Evolutionary conservation across 1,284 basidiomycete species (phyloP).

Genomic region (Pseudozyma flocculosa): DNA sequence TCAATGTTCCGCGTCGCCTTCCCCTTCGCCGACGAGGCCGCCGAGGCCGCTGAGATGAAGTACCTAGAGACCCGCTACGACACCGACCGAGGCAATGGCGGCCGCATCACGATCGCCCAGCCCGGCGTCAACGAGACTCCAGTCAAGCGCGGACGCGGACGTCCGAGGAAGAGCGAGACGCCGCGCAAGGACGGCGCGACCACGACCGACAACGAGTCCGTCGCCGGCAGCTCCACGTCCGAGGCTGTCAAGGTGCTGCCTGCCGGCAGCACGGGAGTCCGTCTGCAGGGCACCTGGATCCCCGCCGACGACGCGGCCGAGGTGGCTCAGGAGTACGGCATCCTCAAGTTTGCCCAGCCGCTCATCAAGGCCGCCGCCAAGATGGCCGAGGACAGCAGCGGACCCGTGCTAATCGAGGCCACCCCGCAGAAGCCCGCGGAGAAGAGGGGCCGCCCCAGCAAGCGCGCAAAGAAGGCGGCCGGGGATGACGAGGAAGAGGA

Average conservation of each 20-base stretch:
- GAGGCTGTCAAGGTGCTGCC: constrained; percentile 36
- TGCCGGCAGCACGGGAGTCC: constrained; percentile 52
- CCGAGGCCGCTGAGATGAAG: constrained; percentile 78
- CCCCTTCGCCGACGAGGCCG: constrained; percentile 75
- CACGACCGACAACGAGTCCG: constrained; percentile 26
- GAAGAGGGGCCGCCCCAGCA: constrained; percentile 4
- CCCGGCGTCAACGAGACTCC: constrained; percentile 60
- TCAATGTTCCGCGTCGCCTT: constrained; percentile 98
- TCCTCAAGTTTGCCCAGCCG: constrained; percentile 66
- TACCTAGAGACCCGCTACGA: constrained; percentile 82
- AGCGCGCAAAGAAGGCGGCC: constrained; percentile 14
- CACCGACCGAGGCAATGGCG: constrained; percentile 77
- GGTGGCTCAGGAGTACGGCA: constrained; percentile 68
- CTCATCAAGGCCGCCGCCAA: constrained; percentile 77
- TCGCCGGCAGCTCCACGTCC: constrained; percentile 6
- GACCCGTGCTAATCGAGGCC: constrained; percentile 28
- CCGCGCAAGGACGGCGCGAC: constrained; percentile 20
- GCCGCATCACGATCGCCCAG: constrained; percentile 61
- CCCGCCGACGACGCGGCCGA: constrained; percentile 69
- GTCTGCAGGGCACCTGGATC: constrained; percentile 90
- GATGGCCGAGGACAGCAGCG: constrained; percentile 60
- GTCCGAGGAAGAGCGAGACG: constrained; percentile 24
- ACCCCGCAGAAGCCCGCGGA: neutral
- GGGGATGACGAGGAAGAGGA: constrained; percentile 3
- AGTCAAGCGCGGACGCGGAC: constrained; percentile 39